phyloP scores from a whole-genome alignment of 345 rosid genomes.

The Rubroshorea leprosula region DNA sequence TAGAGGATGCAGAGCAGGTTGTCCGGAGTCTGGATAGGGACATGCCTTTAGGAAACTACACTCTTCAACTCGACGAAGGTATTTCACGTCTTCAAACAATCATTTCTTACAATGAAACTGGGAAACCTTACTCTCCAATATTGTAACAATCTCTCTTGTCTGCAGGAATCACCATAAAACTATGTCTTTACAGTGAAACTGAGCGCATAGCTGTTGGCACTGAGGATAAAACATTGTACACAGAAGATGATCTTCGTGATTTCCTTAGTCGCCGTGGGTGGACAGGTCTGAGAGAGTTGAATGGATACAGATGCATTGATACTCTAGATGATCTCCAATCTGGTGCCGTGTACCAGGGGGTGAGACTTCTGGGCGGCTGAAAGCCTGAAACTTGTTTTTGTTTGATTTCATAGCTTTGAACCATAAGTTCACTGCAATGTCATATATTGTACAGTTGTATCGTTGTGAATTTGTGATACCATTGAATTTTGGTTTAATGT shows the following conservation, averaged over 20 bases:
- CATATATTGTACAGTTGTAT: too few species aligned
- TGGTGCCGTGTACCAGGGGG: constrained; percentile 13
- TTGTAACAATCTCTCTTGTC: too few species aligned
- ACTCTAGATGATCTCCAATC: constrained; percentile 19
- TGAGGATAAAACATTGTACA: neutral
- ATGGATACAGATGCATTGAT: constrained; percentile 16
- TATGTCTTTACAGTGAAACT: constrained; percentile 5
- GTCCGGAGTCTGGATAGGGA: constrained; percentile 73
- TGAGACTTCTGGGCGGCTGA: constrained; percentile 3
- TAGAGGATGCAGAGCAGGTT: constrained; percentile 83
- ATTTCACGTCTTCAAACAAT: neutral
- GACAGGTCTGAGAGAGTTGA: constrained; percentile 20
- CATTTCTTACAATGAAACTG: neutral
- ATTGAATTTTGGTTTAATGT: too few species aligned
- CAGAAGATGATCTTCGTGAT: constrained; percentile 1
- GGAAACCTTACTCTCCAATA: neutral
- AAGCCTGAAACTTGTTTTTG: neutral
- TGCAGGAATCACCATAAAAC: neutral
- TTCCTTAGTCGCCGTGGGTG: constrained; percentile 18
- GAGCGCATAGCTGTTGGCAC: constrained; percentile 2
- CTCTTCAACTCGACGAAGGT: constrained; percentile 83
- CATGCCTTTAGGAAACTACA: constrained; percentile 78
- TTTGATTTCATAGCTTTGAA: neutral
- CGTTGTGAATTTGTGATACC: too few species aligned
- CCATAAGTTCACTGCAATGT: neutral